Evolutionary conservation across 345 rosid species (phyloP), one percentile per base, ranked within the genome.

Genomic region (Aegle marmelos): DNA sequence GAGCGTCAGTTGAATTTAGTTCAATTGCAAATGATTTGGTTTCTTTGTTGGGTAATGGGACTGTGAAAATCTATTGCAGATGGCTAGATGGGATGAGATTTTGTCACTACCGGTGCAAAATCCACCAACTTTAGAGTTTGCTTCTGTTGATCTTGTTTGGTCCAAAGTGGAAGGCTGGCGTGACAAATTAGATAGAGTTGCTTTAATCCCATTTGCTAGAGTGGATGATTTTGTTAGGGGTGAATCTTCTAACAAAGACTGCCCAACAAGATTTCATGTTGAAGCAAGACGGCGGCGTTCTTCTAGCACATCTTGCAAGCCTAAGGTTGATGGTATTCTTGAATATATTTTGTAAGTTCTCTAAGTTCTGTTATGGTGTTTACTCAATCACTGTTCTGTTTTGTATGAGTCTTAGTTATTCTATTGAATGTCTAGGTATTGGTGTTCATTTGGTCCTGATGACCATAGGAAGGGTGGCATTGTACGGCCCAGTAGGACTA

Each of bases 391-490:
- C 54, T 31, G 31, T 74, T 5, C 24, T 48, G 53, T 27, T 27
- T 73, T n/a, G 19, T 50, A 10, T 30, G 58, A 70, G 16, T 41
- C 74, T 77, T 30, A 78, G 21, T 80, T 63, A 25, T 78, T 39
- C 28, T 34, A 57, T 82, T 80, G 19, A 79, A 73, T 77, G 72
- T 80, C 72, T 85, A 95, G 98, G 92, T 95, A 95, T 82, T 95
- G 98, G 99, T 95, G 98, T 85, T 95, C 99, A 25, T 95, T 92
- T 87, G 99, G 98, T 33, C 97, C 99, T 53, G 97, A 95, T 82
- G 99, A 94, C 79, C 97, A 91, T 77, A 85, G 98, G 75, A 92
- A 88, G 82, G 98, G 99, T 48, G 95, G 98, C 71, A 62, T 89
- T 48, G 91, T 94, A 36, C 85, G 98, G 70, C 98, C 99, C 30